These are phyloP conservation scores for Glycine soja DNA, from an alignment of 306 rosid genomes.

Conservation along the genomic window DNA sequence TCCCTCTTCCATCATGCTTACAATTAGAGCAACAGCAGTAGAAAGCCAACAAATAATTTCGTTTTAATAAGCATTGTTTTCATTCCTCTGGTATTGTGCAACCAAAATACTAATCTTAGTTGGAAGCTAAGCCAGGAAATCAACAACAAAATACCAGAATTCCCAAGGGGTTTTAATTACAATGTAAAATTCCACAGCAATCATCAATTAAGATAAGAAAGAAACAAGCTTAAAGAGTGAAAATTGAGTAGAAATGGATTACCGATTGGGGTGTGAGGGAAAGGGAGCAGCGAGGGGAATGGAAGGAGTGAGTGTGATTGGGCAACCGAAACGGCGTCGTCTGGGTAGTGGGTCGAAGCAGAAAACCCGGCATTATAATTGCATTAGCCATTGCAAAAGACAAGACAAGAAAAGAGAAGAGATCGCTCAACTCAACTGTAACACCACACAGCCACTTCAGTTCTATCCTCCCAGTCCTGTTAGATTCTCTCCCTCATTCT, in stretches of 20 bases:
- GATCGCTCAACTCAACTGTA: neutral
- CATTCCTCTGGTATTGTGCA: neutral
- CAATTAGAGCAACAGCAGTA: neutral
- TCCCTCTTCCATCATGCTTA: neutral
- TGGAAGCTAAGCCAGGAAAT: neutral
- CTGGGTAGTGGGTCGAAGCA: slow-evolving; percentile 30
- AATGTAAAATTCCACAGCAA: too few relatives aligned
- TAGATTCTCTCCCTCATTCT: too few relatives aligned
- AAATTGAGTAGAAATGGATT: slow-evolving; percentile 14
- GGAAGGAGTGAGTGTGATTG: neutral
- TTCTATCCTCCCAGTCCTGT: too few relatives aligned
- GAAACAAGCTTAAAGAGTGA: neutral
- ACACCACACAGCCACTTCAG: neutral
- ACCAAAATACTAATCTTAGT: neutral
- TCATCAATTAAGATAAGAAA: too few relatives aligned
- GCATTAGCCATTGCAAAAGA: slow-evolving; percentile 36
- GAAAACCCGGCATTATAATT: slow-evolving; percentile 27
- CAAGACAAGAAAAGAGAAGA: neutral
- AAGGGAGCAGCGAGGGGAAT: slow-evolving; percentile 39
- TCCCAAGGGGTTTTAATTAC: neutral
- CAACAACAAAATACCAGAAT: neutral
- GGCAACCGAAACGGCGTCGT: slow-evolving; percentile 19
- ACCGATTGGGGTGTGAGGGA: slow-evolving; percentile 37
- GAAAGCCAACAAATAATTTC: neutral
- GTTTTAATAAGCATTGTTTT: neutral